Percentiles rank a stretch among this genome's conserved stretches.
These are phyloP conservation scores for Oropetium thomaeum DNA, from an alignment of 176 grass and related monocot species.

Conservation along the genomic window DNA sequence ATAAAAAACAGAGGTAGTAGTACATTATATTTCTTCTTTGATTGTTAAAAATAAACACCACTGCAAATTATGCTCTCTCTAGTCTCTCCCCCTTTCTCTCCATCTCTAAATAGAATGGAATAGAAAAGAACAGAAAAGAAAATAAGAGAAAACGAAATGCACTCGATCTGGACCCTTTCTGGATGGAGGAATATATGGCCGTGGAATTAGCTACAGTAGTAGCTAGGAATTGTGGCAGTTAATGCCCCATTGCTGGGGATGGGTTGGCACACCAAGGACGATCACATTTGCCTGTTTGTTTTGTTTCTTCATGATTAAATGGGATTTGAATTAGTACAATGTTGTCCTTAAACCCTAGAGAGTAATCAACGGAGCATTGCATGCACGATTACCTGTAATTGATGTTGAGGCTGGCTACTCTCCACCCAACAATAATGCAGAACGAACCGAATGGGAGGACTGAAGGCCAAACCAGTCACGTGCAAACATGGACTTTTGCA, in stretches of 20 bases:
- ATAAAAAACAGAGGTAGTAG: too few relatives aligned
- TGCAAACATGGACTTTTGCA: not conserved
- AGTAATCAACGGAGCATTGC: not conserved
- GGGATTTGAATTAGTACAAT: not conserved
- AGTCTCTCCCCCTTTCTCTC: too few relatives aligned
- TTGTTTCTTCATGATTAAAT: not conserved
- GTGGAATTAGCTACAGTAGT: not conserved
- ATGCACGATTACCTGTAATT: not conserved
- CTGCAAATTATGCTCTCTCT: too few relatives aligned
- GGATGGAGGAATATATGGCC: not conserved
- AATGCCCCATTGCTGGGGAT: too few relatives aligned
- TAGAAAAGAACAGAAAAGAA: too few relatives aligned
- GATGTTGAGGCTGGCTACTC: not conserved
- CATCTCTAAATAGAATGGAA: too few relatives aligned
- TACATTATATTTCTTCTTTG: too few relatives aligned
- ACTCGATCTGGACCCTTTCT: not conserved
- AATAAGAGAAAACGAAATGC: not conserved
- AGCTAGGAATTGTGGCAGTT: not conserved
- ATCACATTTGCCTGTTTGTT: not conserved
- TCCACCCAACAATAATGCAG: not conserved
- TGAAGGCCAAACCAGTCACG: not conserved
- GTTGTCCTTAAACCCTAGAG: not conserved
- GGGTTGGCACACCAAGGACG: not conserved
- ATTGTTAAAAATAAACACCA: too few relatives aligned
- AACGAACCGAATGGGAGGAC: not conserved